A percentile compares a stretch with the other conserved stretches of the same genome.
Conservation (phyloP, 2,329 filamentous ascomycete species). For the Colletotrichum gloeosporioides region DNA sequence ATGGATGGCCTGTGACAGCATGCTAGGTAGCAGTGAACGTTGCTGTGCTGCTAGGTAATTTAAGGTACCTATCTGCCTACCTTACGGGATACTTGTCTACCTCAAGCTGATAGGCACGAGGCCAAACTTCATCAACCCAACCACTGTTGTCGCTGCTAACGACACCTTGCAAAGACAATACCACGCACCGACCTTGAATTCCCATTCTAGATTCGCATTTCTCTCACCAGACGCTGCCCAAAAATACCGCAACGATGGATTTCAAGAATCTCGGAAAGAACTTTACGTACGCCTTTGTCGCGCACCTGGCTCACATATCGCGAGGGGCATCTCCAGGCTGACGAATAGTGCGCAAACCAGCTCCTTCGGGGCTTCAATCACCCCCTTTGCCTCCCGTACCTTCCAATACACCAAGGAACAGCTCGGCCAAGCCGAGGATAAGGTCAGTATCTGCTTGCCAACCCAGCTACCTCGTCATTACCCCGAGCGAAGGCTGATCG, state of each 20-base stretch:
- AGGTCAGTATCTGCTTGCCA: constrained; percentile 57
- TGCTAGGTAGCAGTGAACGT: not conserved
- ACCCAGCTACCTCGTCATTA: not conserved
- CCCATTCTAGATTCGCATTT: not conserved
- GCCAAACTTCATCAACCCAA: constrained; percentile 9
- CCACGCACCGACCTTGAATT: not conserved
- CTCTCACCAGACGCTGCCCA: not conserved
- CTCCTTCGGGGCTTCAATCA: constrained; percentile 79
- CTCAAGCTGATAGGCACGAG: constrained; percentile 10
- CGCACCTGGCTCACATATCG: constrained; percentile 3
- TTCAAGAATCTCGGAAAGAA: constrained; percentile 65
- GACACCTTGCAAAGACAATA: not conserved
- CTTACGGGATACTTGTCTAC: constrained; percentile 18
- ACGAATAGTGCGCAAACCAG: constrained; percentile 38
- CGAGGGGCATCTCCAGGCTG: not conserved
- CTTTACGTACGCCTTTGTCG: constrained; percentile 52
- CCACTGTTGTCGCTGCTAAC: not conserved
- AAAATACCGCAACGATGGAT: constrained; percentile 51
- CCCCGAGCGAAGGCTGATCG: constrained; percentile 14
- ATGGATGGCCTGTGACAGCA: constrained; percentile 15
- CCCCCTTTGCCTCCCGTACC: constrained; percentile 90
- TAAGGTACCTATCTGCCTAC: not conserved
- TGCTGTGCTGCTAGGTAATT: constrained; percentile 7
- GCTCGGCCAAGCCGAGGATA: constrained; percentile 92
- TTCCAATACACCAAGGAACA: constrained; percentile 99